Evolutionary conservation across 768 basidiomycete genomes (phyloP).

Genomic region (Tricholoma furcatifolium): DNA sequence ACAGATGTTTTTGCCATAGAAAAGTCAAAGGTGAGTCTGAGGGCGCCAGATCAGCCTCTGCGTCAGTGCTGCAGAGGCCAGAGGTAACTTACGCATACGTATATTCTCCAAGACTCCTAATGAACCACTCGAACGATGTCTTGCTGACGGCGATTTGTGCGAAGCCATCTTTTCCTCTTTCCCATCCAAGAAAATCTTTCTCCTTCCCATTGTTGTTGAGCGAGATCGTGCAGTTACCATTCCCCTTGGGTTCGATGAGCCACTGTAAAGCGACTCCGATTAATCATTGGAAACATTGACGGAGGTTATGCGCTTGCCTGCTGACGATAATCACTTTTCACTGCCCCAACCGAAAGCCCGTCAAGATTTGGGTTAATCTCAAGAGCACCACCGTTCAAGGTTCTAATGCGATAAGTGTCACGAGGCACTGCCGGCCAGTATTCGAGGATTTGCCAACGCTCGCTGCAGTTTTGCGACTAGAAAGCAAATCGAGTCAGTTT

Average conservation of each 20-base stretch:
- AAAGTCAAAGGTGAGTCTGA: constrained; percentile 2
- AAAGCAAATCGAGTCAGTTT: not conserved
- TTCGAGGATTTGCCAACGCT: constrained; percentile 8
- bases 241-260: constrained; percentile 5
- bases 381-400: constrained; percentile 5
- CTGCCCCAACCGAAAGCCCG: not conserved
- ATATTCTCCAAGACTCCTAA: constrained; percentile 5
- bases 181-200: constrained; percentile 4
- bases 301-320: constrained; percentile 2
- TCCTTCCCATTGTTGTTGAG: not conserved
- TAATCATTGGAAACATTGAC: not conserved
- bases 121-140: constrained; percentile 4
- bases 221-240: constrained; percentile 8
- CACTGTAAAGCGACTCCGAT: constrained; percentile 2
- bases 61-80: not conserved
- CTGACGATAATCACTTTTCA: constrained; percentile 7
- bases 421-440: constrained; percentile 4
- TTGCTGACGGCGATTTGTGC: not conserved
- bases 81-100: constrained; percentile 2
- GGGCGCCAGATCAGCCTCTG: not conserved
- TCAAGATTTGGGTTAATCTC: constrained; percentile 1
- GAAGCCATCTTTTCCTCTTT: constrained; percentile 6
- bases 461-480: not conserved
- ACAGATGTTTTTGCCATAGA: not conserved
- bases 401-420: constrained; percentile 7